These are phyloP conservation scores for Ogataea paradorogensis DNA, from an alignment of 805 yeast genomes.

Conservation along the genomic window DNA sequence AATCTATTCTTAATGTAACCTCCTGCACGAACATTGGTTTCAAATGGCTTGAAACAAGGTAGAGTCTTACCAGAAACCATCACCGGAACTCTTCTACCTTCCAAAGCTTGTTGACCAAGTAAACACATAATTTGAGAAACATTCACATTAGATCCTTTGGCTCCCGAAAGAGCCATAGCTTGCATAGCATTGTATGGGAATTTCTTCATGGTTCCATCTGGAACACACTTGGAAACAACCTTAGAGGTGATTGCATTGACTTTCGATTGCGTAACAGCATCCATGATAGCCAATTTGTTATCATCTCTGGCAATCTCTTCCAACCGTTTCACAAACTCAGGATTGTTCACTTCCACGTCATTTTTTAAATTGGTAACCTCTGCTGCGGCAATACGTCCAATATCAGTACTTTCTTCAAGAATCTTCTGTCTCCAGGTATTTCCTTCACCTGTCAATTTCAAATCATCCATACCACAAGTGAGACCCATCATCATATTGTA, in stretches of 20 bases:
- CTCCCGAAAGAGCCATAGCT: slow-evolving; percentile 98
- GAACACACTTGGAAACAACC: slow-evolving; percentile 92
- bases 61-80: slow-evolving; percentile 98
- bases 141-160: slow-evolving; percentile 97
- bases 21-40: slow-evolving; percentile 97
- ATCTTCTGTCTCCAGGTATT: slow-evolving; percentile 85
- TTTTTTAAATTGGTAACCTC: slow-evolving; percentile 85
- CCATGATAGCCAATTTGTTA: slow-evolving; percentile 85
- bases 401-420: slow-evolving; percentile 69
- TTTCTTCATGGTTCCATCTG: slow-evolving; percentile 91
- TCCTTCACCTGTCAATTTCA: slow-evolving; percentile 88
- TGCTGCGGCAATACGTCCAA: slow-evolving; percentile 88
- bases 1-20: slow-evolving; percentile 96
- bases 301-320: slow-evolving; percentile 96
- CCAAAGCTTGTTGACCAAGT: slow-evolving; percentile 97
- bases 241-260: slow-evolving; percentile 91
- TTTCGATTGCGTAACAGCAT: slow-evolving; percentile 92
- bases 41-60: slow-evolving; percentile 95
- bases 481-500: slow-evolving; percentile 90
- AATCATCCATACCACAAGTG: slow-evolving; percentile 99
- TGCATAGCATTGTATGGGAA: slow-evolving; percentile 98
- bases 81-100: slow-evolving; percentile 98
- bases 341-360: slow-evolving; percentile 45
- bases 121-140: slow-evolving; percentile 99
- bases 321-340: slow-evolving; percentile 80